Base-by-base conservation (phyloP, 768 basidiomycete genomes). In the Lactarius vividus region DNA sequence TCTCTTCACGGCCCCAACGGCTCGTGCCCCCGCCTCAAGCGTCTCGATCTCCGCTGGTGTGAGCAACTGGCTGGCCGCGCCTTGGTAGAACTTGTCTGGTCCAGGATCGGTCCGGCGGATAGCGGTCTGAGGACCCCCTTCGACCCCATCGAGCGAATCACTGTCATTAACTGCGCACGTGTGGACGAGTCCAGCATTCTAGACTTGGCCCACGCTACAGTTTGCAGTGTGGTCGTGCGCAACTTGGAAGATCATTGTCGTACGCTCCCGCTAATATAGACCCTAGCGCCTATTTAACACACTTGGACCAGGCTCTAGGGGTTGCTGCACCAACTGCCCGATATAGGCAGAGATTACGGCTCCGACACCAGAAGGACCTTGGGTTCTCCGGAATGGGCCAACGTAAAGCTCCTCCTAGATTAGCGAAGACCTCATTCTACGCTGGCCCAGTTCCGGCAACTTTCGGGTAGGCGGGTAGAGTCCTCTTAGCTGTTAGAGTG, bases 21-120 rank as follows among this genome's bases (percentile, higher is more conserved):
- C 15, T 70, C 79, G 16, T 87, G 84, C 65, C 85, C 82, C 29
- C 73, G 71, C 61, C 80, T 87, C 52, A 71, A 73, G 52, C 75
- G 75, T 56, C 72, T 88, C 59, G 84, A 87, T 71, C 73, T 88
- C 57, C 80, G 84, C 31, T 87, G 84, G 85, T 88, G 86, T 70
- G 79, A 81, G 13, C 80, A 84, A 62, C 72, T 88, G 7, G 79
- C 78, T 33, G 85, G 85, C 23, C 73, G 71, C 2, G 81, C 82
- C 26, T 74, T 88, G 44, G 85, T 83, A 44, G 74, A 80, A 37
- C 74, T 87, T 18, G 84, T 84, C 53, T 72, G 70, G 58, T 80
- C 78, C 62, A 79, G 85, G 29, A 57, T 72, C 26, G 46, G 37
- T 20, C 63, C 54, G 37, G 65, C 62, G 31, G 62, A 62, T 39